Evolutionary conservation across 176 grass and related monocot genomes (phyloP).

Genomic region (Rhynchospora tenuis): DNA sequence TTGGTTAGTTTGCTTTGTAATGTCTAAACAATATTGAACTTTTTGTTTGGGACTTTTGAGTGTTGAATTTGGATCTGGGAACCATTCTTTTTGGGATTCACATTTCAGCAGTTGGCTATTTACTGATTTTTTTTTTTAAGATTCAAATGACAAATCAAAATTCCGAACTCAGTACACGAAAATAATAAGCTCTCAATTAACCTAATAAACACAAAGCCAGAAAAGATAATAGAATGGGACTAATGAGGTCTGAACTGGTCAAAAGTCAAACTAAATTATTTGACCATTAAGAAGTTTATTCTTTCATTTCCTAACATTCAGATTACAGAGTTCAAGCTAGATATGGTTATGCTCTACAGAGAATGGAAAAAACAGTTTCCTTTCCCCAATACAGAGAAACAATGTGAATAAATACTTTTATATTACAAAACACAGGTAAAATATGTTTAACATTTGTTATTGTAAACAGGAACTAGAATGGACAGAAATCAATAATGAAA

Average conservation of each 20-base stretch:
- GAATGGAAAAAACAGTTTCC: background rate
- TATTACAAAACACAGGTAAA: background rate
- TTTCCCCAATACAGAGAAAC: background rate
- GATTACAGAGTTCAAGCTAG: background rate
- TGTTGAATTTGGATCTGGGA: background rate
- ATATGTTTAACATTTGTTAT: background rate
- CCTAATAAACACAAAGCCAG: background rate
- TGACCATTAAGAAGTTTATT: background rate
- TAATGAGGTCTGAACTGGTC: background rate
- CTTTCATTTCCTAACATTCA: background rate
- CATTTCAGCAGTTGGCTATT: background rate
- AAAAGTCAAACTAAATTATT: background rate
- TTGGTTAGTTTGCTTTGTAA: background rate
- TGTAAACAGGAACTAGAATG: background rate
- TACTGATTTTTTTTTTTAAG: background rate
- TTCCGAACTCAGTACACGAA: background rate
- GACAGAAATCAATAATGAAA: constrained; percentile 1
- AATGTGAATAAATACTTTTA: background rate
- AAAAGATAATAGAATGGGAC: background rate
- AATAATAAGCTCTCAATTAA: background rate
- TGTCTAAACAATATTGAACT: background rate
- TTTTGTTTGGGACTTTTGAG: background rate
- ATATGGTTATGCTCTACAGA: background rate
- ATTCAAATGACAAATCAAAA: background rate
- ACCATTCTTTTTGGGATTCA: background rate